phyloP scores from a whole-genome alignment of 2,329 filamentous ascomycete species.

The Colletotrichum sidae region DNA sequence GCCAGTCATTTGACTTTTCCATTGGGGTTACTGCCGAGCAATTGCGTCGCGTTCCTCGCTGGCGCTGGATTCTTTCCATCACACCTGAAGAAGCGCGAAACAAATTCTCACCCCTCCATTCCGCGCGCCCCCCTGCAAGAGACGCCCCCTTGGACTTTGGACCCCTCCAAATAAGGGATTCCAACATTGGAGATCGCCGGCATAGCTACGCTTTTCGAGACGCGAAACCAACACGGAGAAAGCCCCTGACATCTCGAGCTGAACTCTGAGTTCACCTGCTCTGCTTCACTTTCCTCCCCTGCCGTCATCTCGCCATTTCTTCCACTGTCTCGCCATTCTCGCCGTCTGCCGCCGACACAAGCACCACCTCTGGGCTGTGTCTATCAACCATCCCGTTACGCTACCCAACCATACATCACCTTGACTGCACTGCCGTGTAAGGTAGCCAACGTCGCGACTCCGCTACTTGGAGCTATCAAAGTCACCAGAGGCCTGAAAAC shows the following conservation, averaged over 20 bases:
- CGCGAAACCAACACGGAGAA: constrained; percentile 36
- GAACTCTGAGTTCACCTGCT: constrained; percentile 19
- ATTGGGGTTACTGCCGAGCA: constrained; percentile 3
- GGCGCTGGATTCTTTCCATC: constrained; percentile 26
- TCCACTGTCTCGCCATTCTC: neutral
- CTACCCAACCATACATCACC: neutral
- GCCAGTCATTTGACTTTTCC: constrained; percentile 4
- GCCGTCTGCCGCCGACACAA: constrained; percentile 19
- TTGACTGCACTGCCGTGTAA: too few relatives aligned
- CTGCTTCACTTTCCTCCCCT: neutral
- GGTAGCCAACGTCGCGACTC: too few relatives aligned
- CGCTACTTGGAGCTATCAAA: too few relatives aligned
- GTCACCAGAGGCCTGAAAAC: too few relatives aligned
- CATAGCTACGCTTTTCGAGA: constrained; percentile 32
- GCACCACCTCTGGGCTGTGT: constrained; percentile 21
- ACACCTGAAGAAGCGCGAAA: constrained; percentile 35
- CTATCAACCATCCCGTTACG: constrained; percentile 19
- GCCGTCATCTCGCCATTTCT: constrained; percentile 20
- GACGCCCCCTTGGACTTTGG: constrained; percentile 30
- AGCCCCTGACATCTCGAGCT: constrained; percentile 36
- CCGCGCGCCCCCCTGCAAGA: constrained; percentile 27
- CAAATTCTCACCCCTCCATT: constrained; percentile 35
- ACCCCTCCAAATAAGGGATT: constrained; percentile 37
- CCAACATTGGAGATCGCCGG: constrained; percentile 34
- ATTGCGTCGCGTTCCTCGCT: constrained; percentile 34